A percentile compares a stretch with the other conserved stretches of the same genome.
These are phyloP conservation scores for Eimeria maxima DNA, from an alignment of 169 alveolate genomes.

Conservation along the genomic window DNA sequence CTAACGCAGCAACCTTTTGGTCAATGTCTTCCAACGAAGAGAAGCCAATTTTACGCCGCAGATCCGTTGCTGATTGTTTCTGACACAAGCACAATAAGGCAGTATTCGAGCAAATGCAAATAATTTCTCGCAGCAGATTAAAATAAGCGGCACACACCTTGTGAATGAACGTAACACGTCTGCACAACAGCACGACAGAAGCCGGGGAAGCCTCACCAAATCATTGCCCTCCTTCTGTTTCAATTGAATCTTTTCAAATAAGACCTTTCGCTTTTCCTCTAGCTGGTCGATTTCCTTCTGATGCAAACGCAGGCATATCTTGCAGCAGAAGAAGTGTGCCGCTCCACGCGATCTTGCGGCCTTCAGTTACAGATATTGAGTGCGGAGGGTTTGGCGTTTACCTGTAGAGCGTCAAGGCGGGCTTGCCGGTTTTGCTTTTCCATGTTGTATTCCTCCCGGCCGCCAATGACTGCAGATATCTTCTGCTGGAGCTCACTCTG, in stretches of 20 bases:
- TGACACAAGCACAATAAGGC: background rate
- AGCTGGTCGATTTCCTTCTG: conserved; percentile 74
- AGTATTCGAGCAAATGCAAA: background rate
- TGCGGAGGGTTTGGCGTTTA: background rate
- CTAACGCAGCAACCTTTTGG: conserved; percentile 61
- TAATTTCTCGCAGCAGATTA: background rate
- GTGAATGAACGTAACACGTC: background rate
- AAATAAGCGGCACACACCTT: background rate
- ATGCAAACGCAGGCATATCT: background rate
- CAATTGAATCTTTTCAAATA: conserved; percentile 70
- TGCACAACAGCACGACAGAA: background rate
- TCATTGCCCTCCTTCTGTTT: conserved; percentile 78
- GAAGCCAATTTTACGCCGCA: conserved; percentile 79
- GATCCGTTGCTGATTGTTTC: conserved; percentile 76
- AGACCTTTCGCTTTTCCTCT: conserved; percentile 73
- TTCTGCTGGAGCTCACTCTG: conserved; percentile 80
- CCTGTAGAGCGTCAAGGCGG: conserved; percentile 78
- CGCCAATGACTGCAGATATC: conserved; percentile 69
- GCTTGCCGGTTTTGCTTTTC: conserved; percentile 79
- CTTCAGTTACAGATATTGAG: background rate
- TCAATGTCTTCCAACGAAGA: conserved; percentile 77
- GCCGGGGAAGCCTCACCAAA: conserved; percentile 48
- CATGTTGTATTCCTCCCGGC: conserved; percentile 83
- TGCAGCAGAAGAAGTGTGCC: background rate
- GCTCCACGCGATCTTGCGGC: background rate